Conservation (phyloP, 148 eudicot genomes). For the Arbutus unedo region DNA sequence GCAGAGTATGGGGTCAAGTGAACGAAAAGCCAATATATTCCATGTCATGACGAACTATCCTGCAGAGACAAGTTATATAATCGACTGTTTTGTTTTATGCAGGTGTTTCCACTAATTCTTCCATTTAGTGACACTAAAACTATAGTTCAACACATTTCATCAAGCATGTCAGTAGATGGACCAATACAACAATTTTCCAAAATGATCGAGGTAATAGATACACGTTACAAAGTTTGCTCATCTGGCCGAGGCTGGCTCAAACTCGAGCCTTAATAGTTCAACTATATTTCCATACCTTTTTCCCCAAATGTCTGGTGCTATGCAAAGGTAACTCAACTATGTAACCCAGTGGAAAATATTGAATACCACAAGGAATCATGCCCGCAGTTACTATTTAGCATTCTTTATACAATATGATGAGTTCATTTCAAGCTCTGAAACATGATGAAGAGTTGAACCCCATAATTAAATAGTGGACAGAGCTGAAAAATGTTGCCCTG, state of each 20-base stretch:
- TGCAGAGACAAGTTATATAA: too few species aligned
- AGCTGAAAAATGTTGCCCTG: slow-evolving; percentile 5
- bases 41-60: neutral
- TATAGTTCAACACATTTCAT: neutral
- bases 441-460: neutral
- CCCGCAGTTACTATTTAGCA: neutral
- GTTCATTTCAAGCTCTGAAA: neutral
- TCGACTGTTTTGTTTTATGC: too few species aligned
- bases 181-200: neutral
- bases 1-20: neutral
- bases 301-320: neutral
- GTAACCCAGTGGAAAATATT: slow-evolving; percentile 5
- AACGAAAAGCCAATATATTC: neutral
- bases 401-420: neutral
- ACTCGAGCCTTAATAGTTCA: neutral
- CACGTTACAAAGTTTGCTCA: neutral
- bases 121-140: too few species aligned
- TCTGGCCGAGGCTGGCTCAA: too few species aligned
- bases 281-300: neutral
- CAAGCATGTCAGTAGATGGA: neutral
- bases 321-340: neutral
- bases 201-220: neutral
- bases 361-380: neutral
- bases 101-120: too few species aligned
- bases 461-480: neutral